Conservation (phyloP, 345 rosid genomes). For the Corchorus olitorius region DNA sequence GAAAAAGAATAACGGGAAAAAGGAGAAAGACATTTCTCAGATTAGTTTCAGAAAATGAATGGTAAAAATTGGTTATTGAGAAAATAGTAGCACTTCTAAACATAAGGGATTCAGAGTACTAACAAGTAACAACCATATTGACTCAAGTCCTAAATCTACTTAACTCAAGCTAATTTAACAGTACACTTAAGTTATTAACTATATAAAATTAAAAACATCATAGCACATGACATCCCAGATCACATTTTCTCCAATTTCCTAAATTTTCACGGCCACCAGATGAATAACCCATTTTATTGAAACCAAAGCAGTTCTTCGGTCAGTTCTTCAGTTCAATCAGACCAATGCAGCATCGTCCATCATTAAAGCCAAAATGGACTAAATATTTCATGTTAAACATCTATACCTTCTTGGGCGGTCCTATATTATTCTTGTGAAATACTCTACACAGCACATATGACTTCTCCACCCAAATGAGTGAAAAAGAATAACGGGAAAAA, state of each 20-base stretch:
- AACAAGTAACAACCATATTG: background rate
- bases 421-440: conserved; percentile 86
- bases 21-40: conserved; percentile 16
- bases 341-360: background rate
- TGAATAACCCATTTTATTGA: background rate
- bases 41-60: conserved; percentile 10
- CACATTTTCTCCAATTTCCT: conserved; percentile 4
- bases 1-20: background rate
- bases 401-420: conserved; percentile 59
- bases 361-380: background rate
- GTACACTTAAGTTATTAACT: background rate
- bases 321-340: background rate
- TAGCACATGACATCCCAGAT: background rate
- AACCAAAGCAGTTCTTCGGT: background rate
- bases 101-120: background rate
- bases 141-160: background rate
- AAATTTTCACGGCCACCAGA: background rate
- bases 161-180: background rate
- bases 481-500: background rate
- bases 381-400: background rate
- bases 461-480: conserved; percentile 38
- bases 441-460: conserved; percentile 88
- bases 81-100: conserved; percentile 14
- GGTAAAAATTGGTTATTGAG: background rate
- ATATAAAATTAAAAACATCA: conserved; percentile 14